phyloP scores from a whole-genome alignment of 148 eudicot species.

The Arctostaphylos glauca region DNA sequence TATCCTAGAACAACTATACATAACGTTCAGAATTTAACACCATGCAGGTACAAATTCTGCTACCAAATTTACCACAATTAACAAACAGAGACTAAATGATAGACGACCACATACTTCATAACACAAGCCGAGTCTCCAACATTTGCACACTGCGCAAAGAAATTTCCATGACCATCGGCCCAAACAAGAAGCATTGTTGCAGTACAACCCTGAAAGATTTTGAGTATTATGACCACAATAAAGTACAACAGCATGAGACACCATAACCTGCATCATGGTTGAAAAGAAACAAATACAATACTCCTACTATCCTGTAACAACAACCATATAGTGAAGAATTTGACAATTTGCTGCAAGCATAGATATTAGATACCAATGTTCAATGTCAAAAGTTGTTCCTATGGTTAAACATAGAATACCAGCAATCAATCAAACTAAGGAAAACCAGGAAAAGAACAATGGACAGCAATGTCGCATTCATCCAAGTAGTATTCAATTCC shows the following conservation, averaged over 20 bases:
- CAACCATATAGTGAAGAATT: slow-evolving; percentile 3
- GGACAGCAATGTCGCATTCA: neutral
- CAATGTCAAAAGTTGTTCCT: slow-evolving; percentile 3
- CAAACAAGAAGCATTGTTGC: slow-evolving; percentile 92
- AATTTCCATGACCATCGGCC: slow-evolving; percentile 60
- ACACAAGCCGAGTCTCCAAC: slow-evolving; percentile 98
- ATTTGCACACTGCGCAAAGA: slow-evolving; percentile 94
- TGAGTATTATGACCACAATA: slow-evolving; percentile 9
- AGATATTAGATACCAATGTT: neutral
- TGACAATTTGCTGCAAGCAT: neutral
- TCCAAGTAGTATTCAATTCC: neutral
- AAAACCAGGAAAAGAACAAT: neutral
- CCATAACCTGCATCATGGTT: neutral
- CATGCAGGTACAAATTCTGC: neutral
- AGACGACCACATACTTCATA: slow-evolving; percentile 54
- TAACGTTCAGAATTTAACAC: neutral
- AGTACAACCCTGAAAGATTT: slow-evolving; percentile 86
- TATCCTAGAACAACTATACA: neutral
- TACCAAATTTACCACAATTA: neutral
- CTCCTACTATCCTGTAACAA: neutral
- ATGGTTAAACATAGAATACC: neutral
- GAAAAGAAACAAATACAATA: slow-evolving; percentile 4
- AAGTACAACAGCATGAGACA: neutral
- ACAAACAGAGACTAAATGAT: slow-evolving; percentile 14
- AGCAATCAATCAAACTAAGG: neutral